Evolutionary conservation across 1,284 basidiomycete species (phyloP), one percentile per base, ranked within the genome.

Genomic region (Malassezia equina): DNA sequence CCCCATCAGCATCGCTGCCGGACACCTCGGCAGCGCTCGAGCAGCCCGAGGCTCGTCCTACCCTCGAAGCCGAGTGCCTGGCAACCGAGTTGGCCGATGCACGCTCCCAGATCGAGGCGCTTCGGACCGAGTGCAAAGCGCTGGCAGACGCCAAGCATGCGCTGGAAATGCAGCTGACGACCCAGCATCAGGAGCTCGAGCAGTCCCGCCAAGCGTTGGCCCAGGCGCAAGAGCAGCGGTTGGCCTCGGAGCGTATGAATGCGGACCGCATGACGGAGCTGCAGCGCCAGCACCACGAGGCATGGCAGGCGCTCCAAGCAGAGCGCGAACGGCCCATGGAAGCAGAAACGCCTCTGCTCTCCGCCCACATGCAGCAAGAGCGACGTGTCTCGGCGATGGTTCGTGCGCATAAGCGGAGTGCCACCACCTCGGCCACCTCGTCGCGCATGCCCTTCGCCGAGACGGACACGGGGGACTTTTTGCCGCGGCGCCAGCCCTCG

Each of bases 391-490:
- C 44, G 28, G 13, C 13, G 12, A 12, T 17, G 2, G 45, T 36
- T 12, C 50, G 52, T 9, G 34, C 44, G 24, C 60, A 61, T 32
- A 36, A 53, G 17, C 52, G 60, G 23, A 56, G 52, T 41, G 57
- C 49, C 15, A 59, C 60, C 2, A 36, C 56, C 21, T 50, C 42
- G 19, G 32, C 53, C 4, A 19, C 52, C 3, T 34, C 57, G 3
- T 48, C 58, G 23, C 51, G 52, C 6, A 52, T 58, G n/a, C 40
- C 58, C 19, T 47, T 54, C 7, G 25, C 51, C 1, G 50, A 54
- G 47, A 32, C 47, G 25, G 51, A 54, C 21, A 7, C 29, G n/a
- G n/a, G 39, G 2, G 47, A 42, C n/a, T 19, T 41, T 15, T 17
- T 49, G 23, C 39, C 32, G 34, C 46, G 33, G n/a, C 53, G 53